Evolutionary conservation across 176 grass and related monocot species (phyloP), one percentile per base, ranked within the genome.

Genomic region (Rhynchospora tenuis): DNA sequence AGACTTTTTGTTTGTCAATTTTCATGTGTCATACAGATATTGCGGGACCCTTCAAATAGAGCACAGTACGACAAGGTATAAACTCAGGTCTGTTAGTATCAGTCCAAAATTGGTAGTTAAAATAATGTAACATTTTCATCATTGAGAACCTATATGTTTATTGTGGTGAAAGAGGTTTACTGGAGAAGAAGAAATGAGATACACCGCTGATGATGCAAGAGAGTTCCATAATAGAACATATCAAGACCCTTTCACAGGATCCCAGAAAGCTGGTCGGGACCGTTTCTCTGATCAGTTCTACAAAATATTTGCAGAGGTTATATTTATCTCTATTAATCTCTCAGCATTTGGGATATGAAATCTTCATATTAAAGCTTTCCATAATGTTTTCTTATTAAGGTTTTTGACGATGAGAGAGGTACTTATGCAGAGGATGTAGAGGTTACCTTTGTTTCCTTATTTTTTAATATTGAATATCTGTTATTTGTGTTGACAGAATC

Each of bases 281-380:
- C 92, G 90, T 88, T 98, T 98, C 76, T 88, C 87, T 82, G 87
- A 83, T 91, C 67, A 84, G 82, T 98, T 98, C 76, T 94, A 93
- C 29, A 94, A 90, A 90, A 91, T 94, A 91, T 98, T 98, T 73
- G 91, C 95, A 76, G 90, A 94, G 95, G 95, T 98, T 73, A 26
- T 87, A 86, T 64, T 56, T 6, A 84, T 48, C 62, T 60, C 13
- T 52, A 84, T 14, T 80, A 29, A 43, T 46, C 24, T 81, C 71
- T 73, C 17, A 47, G 38, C 45, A 44, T 71, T 24, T 27, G 19
- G 27, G 12, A 9, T 75, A 75, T 8, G 27, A 9, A 51, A 27
- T 43, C n/a, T 83, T 75, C 6, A 6, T 64, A 71, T 64, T 20
- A 63, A 80, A 9, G 67, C 67, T 2, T 86, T 38, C 61, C 12